Evolutionary conservation across 139 green algal species (phyloP).

Genomic region (Edaphochlamys debaryana): DNA sequence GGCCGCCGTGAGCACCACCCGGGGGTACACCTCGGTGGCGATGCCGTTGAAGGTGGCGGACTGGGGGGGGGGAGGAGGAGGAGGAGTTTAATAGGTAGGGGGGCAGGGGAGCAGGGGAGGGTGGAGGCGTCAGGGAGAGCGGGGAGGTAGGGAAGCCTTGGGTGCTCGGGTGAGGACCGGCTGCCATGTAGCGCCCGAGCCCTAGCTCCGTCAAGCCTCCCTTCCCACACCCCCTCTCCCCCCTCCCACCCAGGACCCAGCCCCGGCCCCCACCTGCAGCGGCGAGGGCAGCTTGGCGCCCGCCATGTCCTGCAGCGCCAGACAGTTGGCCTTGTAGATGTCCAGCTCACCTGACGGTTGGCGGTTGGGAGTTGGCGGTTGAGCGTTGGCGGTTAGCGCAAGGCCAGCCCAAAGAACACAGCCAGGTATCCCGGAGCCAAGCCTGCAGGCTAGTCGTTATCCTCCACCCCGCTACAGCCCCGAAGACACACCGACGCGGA

Average conservation of each 20-base stretch:
- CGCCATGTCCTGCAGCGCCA: constrained; percentile 46
- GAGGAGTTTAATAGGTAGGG: too few relatives aligned
- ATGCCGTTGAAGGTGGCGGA: constrained; percentile 66
- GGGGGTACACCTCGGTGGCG: constrained; percentile 74
- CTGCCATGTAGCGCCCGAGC: too few relatives aligned
- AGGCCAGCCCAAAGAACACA: too few relatives aligned
- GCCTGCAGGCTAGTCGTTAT: too few relatives aligned
- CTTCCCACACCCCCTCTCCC: neutral
- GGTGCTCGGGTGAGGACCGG: too few relatives aligned
- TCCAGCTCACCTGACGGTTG: constrained; percentile 59
- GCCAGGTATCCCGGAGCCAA: too few relatives aligned
- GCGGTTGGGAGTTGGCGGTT: too few relatives aligned
- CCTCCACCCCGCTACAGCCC: too few relatives aligned
- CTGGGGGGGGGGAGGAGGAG: neutral
- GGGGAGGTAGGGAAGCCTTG: too few relatives aligned
- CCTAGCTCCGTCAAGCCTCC: too few relatives aligned
- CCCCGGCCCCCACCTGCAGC: neutral
- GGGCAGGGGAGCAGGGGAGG: neutral
- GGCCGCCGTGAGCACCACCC: constrained; percentile 78
- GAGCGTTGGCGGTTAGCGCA: too few relatives aligned
- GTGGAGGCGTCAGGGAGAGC: neutral
- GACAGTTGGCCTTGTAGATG: constrained; percentile 64
- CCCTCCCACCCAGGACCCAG: neutral
- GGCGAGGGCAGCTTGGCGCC: constrained; percentile 38
- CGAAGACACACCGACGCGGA: too few relatives aligned